Conservation (phyloP, 179 eudicot genomes). For the Silene vulgaris region DNA sequence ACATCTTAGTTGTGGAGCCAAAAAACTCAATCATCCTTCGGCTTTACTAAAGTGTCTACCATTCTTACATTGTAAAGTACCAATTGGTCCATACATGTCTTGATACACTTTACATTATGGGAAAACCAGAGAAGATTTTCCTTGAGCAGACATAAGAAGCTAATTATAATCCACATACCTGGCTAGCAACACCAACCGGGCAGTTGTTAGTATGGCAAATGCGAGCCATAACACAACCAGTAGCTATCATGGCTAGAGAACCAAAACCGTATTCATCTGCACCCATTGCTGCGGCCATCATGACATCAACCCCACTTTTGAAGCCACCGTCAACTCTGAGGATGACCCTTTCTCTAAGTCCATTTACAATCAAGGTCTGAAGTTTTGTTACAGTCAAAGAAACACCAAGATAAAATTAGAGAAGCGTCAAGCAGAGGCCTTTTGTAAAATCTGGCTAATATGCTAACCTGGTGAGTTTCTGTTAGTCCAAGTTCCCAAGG, state of each 20-base stretch:
- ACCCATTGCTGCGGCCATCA: conserved; percentile 99
- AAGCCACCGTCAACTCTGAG: conserved; percentile 98
- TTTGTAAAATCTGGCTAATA: conserved; percentile 8
- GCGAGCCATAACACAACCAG: conserved; percentile 99
- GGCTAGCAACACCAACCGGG: conserved; percentile 99
- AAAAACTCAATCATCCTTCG: background rate
- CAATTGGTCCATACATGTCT: background rate
- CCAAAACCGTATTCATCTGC: conserved; percentile 99
- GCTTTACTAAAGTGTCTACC: background rate
- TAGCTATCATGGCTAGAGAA: conserved; percentile 97
- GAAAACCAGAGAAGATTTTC: background rate
- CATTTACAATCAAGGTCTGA: conserved; percentile 79
- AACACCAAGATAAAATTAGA: conserved; percentile 1
- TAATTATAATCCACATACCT: conserved; percentile 39
- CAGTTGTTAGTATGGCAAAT: conserved; percentile 98
- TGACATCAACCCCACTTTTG: conserved; percentile 96
- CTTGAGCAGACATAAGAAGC: conserved; percentile 2
- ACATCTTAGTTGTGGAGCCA: background rate
- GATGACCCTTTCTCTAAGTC: conserved; percentile 94
- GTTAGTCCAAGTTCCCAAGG: conserved; percentile 99
- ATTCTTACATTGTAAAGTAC: background rate
- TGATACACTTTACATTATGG: background rate
- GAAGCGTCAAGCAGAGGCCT: background rate
- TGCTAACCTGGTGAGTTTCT: conserved; percentile 86
- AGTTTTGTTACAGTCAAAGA: conserved; percentile 14